Base-by-base conservation (phyloP, 2,329 filamentous ascomycete species). In the Tolypocladium ovalisporum region DNA sequence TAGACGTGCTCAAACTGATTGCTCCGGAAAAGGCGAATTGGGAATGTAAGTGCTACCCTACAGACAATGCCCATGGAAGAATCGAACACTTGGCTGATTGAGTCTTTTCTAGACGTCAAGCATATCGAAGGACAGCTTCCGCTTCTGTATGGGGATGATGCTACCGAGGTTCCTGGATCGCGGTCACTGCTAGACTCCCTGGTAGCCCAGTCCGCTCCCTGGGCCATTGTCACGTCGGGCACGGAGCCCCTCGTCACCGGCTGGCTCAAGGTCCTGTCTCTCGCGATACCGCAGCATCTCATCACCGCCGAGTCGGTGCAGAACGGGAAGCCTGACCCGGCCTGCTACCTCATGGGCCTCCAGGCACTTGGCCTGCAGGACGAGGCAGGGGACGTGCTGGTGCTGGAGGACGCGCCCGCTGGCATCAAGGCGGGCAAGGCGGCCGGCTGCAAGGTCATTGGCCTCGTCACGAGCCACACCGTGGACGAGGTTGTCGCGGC, bases 341-440 rank as follows among this genome's bases (percentile, higher is more conserved):
- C 79, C 17, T 90, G 88, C 74, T 93, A 92, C 71, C 71, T 78
- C 54, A 77, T 91, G 55, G 89, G 88, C 19, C 81, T 83, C 52
- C 76, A 81, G 63, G 79, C 79, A 61, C 78, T 92, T 19, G 78
- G 77, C 1, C 70, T 85, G 24, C 68, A 77, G 24, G 76, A 75
- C 37, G 67, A 68, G 17, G 71, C 74, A 34, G 79, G 73, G 56
- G 72, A 75, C 36, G 73, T 93, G 49, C 76, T 96, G 57, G 92
- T 97, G 54, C 75, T 96, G 40, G 92, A 97, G 74, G 92, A 97
- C 74, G 89, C 89, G 57, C 91, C 92, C 6, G 89, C 90, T 9
- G 92, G 92, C 6, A 89, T 96, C 67, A 79, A 75, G 62, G 85
- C 91, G 34, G 92, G 91, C 54, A 95, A 92, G 73, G 89, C 83